Evolutionary conservation across 345 rosid genomes (phyloP).

Genomic region (Sonneratia alba): DNA sequence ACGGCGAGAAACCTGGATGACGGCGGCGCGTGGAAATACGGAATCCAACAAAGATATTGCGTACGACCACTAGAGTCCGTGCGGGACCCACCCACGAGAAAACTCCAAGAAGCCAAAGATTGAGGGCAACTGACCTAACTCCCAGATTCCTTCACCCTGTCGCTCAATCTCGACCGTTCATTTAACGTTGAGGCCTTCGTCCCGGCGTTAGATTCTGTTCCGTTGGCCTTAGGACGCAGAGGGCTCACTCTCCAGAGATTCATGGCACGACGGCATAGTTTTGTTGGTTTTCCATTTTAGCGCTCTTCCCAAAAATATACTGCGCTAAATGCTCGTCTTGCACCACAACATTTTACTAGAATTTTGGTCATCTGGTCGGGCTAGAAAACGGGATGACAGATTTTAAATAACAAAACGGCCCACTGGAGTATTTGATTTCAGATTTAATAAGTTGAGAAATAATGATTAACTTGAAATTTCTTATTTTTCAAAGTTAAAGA

Average conservation of each 20-base stretch:
- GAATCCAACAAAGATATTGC: background rate
- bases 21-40: background rate
- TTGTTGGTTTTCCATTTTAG: background rate
- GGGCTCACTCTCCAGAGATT: background rate
- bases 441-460: too few species aligned
- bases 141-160: background rate
- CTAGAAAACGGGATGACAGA: too few species aligned
- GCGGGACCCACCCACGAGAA: background rate
- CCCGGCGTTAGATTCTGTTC: background rate
- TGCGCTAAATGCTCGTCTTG: too few species aligned
- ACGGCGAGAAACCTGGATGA: background rate
- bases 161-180: conserved; percentile 4
- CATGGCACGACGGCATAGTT: background rate
- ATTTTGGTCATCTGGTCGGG: too few species aligned
- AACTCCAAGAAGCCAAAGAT: background rate
- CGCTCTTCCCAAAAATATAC: background rate
- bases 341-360: too few species aligned
- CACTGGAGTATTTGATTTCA: too few species aligned
- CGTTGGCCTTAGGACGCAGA: too few species aligned
- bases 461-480: too few species aligned
- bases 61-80: background rate
- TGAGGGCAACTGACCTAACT: background rate
- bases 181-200: background rate
- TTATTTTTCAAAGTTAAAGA: too few species aligned
- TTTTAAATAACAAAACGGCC: too few species aligned